Base-by-base conservation (phyloP, 2,329 filamentous ascomycete species). In the Clathrospora elynae region DNA sequence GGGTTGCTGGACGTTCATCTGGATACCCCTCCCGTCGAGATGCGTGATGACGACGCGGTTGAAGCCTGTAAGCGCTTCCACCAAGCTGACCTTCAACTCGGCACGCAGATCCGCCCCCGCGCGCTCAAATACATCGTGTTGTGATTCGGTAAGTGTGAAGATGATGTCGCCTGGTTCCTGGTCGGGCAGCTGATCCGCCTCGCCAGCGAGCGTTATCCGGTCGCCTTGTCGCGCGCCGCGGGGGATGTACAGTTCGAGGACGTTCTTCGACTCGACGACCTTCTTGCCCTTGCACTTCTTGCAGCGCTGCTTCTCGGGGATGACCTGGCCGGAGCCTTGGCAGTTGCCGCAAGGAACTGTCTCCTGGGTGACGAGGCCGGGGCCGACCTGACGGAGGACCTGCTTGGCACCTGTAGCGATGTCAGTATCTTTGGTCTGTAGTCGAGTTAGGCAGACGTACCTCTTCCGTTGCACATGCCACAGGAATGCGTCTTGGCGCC, bases 281-380 rank as follows among this genome's bases (percentile, higher is more conserved):
- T 89, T 83, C 71, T 88, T 88, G 64, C 93, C 93, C 75, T 97
- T 97, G 83, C 93, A 99, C 78, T 93, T 96, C 79, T 95, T 96
- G 79, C 93, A 99, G 67, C 90, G 89, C 66, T 99, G 93, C 78
- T 97, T 97, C 66, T 96, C 90, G 71, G 92, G 92, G 75, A 85
- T 95, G 64, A 91, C 84, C 64, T 85, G 84, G 5, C 93, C 93
- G n/a, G 84, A 81, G 22, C 91, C 92, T 47, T 85, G 80, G 73
- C 93, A 99, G 62, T 86, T 85, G 61, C 87, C 85, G 71, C 93
- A 99, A 23, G 85, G 72, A 24, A 91, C 83, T 5, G 85, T 83
- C 62, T 90, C 86, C 62, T 90, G 87, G 19, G 89, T 88, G 51
- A 95, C 84, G 67, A 96, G 65, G 46, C 91, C 90, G 13, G 91